Conservation (phyloP, 371 early-diverging fungal genomes). For the Lichtheimia ramosa region DNA sequence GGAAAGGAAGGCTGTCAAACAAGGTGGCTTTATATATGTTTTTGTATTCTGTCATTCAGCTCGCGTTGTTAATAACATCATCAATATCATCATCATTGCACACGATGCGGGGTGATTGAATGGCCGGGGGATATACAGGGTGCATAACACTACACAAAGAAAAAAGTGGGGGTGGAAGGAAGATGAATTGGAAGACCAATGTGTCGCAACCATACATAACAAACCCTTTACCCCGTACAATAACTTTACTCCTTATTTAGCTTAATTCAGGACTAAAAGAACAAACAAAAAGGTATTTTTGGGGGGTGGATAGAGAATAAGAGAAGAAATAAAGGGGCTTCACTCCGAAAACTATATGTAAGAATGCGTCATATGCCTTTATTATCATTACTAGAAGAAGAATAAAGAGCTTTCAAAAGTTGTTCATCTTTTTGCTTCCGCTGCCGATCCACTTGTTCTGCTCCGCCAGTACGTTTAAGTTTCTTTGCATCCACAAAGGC, state of each 20-base stretch:
- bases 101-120: too few species aligned
- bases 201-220: background rate
- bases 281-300: background rate
- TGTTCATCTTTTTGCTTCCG: conserved; percentile 49
- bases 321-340: too few species aligned
- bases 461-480: conserved; percentile 72
- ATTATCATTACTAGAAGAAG: conserved; percentile 2
- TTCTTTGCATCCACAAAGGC: conserved; percentile 64
- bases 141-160: too few species aligned
- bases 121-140: too few species aligned
- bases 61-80: too few species aligned
- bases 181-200: background rate
- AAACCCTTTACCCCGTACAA: background rate
- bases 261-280: background rate
- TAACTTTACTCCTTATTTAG: background rate
- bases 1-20: too few species aligned
- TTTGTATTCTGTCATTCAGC: too few species aligned
- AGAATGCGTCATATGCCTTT: conserved; percentile 10
- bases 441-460: conserved; percentile 9
- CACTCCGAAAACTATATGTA: conserved; percentile 1
- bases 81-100: too few species aligned
- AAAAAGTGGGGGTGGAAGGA: too few species aligned
- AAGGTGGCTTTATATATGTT: too few species aligned
- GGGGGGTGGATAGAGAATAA: too few species aligned
- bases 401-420: conserved; percentile 42